Conservation (phyloP, 192 early-diverging fungal species). For the Backusella sp. region DNA sequence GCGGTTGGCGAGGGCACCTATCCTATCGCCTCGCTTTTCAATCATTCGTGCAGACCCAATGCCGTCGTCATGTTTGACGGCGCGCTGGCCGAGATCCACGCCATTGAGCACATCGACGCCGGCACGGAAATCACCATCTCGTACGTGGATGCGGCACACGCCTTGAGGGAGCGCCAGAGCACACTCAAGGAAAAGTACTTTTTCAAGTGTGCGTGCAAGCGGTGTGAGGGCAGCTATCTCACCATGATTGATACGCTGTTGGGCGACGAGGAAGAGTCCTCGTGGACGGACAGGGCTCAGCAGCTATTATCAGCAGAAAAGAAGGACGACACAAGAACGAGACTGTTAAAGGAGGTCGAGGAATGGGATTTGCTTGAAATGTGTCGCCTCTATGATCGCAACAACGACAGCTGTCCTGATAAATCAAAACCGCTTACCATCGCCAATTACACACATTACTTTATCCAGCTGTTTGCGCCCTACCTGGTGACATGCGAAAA, state of each 20-base stretch:
- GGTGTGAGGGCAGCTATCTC: conserved; percentile 17
- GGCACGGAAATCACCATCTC: conserved; percentile 60
- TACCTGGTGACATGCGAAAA: conserved; percentile 12
- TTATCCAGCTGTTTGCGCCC: conserved; percentile 12
- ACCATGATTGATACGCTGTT: conserved; percentile 24
- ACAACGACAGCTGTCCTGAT: conserved; percentile 1
- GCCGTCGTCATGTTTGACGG: conserved; percentile 59
- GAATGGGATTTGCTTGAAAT: conserved; percentile 28
- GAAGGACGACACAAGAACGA: neutral
- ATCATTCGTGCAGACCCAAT: conserved; percentile 73
- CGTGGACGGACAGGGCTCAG: conserved; percentile 19
- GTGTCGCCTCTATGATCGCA: conserved; percentile 15
- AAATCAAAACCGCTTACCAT: conserved; percentile 3
- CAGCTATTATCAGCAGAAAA: neutral
- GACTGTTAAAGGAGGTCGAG: conserved; percentile 11
- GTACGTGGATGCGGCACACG: conserved; percentile 58
- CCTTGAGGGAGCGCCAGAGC: conserved; percentile 20
- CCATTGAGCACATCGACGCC: conserved; percentile 50
- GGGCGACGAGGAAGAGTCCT: conserved; percentile 16
- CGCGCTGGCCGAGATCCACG: conserved; percentile 44
- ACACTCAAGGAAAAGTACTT: conserved; percentile 29
- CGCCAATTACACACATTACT: conserved; percentile 15
- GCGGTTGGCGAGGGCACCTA: conserved; percentile 60
- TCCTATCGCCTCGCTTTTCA: conserved; percentile 64
- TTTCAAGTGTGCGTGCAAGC: conserved; percentile 28